Conservation (phyloP, 1,284 basidiomycete species). For the Coriolopsis trogii region DNA sequence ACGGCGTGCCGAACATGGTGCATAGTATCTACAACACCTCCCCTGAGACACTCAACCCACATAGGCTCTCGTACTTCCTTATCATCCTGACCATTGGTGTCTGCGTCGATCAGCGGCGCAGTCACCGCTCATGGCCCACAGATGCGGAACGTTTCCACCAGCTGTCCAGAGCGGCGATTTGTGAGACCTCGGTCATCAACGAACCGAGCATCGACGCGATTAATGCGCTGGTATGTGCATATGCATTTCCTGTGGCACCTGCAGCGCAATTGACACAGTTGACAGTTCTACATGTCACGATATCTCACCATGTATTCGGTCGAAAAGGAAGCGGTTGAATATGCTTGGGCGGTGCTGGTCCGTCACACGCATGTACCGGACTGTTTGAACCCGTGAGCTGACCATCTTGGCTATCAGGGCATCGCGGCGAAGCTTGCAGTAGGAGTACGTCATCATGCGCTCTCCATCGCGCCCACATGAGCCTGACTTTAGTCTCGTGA, state of each 20-base stretch:
- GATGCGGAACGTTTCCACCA: conserved; percentile 66
- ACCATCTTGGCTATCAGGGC: conserved; percentile 25
- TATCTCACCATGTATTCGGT: conserved; percentile 71
- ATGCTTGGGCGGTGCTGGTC: conserved; percentile 72
- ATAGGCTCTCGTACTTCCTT: conserved; percentile 64
- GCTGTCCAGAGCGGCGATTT: conserved; percentile 59
- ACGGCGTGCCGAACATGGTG: conserved; percentile 63
- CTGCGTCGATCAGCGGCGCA: conserved; percentile 57
- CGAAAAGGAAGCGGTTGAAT: conserved; percentile 65
- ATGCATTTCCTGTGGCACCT: neutral
- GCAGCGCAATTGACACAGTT: conserved; percentile 2
- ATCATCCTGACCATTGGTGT: conserved; percentile 64
- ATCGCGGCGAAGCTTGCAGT: conserved; percentile 43
- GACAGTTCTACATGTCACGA: conserved; percentile 72
- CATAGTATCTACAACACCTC: conserved; percentile 63
- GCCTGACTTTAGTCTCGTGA: conserved; percentile 19
- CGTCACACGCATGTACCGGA: conserved; percentile 33
- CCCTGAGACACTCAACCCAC: conserved; percentile 57
- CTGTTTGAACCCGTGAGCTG: neutral
- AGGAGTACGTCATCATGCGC: conserved; percentile 47
- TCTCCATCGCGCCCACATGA: conserved; percentile 3
- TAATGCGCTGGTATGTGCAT: conserved; percentile 57
- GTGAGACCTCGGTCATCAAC: conserved; percentile 63
- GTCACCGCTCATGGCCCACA: conserved; percentile 48
- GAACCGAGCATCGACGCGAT: conserved; percentile 69